Evolutionary conservation across 2,329 filamentous ascomycete species (phyloP).

Genomic region (Sclerotinia minor): DNA sequence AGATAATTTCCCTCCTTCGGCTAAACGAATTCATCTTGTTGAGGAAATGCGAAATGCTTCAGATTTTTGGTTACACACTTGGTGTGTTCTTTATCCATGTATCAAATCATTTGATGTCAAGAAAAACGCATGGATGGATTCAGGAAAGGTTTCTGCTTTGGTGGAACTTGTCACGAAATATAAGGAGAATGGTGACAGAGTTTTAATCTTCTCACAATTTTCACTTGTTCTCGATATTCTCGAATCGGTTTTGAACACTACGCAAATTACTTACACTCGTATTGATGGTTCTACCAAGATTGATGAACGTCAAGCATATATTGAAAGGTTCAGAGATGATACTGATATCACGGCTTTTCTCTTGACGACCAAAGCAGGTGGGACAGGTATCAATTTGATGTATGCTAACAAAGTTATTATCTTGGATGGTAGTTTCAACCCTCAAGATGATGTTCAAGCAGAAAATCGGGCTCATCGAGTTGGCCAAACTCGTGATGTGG

Average conservation of each 20-base stretch:
- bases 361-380: conserved; percentile 88
- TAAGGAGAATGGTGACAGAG: conserved; percentile 77
- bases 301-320: conserved; percentile 78
- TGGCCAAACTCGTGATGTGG: conserved; percentile 85
- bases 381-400: conserved; percentile 95
- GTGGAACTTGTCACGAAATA: conserved; percentile 72
- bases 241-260: conserved; percentile 73
- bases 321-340: conserved; percentile 81
- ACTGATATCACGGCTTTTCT: conserved; percentile 83
- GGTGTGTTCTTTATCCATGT: conserved; percentile 59
- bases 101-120: conserved; percentile 58
- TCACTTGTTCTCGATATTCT: conserved; percentile 89
- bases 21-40: conserved; percentile 53
- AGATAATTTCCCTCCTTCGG: conserved; percentile 51
- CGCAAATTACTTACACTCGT: conserved; percentile 76
- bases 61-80: conserved; percentile 65
- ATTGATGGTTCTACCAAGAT: conserved; percentile 84
- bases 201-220: conserved; percentile 92
- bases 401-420: conserved; percentile 97
- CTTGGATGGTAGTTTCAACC: conserved; percentile 96
- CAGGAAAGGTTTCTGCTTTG: conserved; percentile 84
- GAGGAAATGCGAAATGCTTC: conserved; percentile 59
- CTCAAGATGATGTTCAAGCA: conserved; percentile 96
- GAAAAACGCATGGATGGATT: conserved; percentile 56
- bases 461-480: conserved; percentile 96